phyloP scores from a whole-genome alignment of 2,329 filamentous ascomycete species.

The Cladophialophora psammophila region DNA sequence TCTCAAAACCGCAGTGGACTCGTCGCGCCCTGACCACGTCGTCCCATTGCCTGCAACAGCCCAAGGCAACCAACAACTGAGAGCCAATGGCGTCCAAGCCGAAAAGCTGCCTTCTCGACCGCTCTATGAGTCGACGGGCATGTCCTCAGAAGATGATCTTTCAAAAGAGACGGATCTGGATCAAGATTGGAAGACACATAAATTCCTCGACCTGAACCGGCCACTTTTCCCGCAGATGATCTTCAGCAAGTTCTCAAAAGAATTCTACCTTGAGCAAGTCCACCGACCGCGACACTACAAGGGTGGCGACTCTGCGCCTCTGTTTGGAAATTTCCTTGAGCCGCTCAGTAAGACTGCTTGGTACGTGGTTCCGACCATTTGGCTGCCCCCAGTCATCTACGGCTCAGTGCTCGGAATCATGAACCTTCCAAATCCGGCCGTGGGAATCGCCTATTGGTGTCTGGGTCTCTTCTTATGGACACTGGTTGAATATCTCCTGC shows the following conservation, averaged over 20 bases:
- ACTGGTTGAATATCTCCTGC: conserved; percentile 85
- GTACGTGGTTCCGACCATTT: conserved; percentile 85
- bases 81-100: conserved; percentile 53
- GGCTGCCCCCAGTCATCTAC: conserved; percentile 81
- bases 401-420: conserved; percentile 71
- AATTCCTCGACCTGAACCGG: conserved; percentile 87
- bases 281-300: conserved; percentile 96
- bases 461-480: conserved; percentile 84
- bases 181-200: conserved; percentile 84
- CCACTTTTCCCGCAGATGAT: conserved; percentile 89
- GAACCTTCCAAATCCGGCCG: conserved; percentile 54
- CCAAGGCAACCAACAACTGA: conserved; percentile 58
- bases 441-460: conserved; percentile 68
- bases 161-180: conserved; percentile 80
- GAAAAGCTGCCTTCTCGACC: conserved; percentile 48
- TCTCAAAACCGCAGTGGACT: conserved; percentile 58
- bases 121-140: conserved; percentile 71
- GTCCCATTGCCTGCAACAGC: conserved; percentile 60
- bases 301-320: conserved; percentile 86
- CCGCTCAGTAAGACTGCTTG: conserved; percentile 94
- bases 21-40: conserved; percentile 57
- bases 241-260: conserved; percentile 85
- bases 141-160: conserved; percentile 88
- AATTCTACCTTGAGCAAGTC: conserved; percentile 97
- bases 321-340: conserved; percentile 99